Evolutionary conservation across 2,329 filamentous ascomycete species (phyloP).

Genomic region (Penicillium verrucosum): DNA sequence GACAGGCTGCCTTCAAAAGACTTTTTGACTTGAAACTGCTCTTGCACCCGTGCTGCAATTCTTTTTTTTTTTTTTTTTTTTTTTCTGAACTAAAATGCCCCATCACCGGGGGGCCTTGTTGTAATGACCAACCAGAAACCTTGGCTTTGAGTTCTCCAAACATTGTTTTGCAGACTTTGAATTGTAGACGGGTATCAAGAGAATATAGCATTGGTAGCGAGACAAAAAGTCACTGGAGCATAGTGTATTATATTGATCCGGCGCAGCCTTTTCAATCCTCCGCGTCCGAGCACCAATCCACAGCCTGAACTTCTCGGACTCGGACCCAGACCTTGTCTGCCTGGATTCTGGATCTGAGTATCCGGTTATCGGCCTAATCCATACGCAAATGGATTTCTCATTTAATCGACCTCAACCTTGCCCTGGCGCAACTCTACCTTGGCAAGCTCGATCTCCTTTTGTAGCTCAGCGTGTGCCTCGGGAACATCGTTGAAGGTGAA

Average conservation of each 20-base stretch:
- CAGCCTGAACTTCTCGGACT: background rate
- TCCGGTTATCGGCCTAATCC: background rate
- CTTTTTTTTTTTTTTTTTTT: too few species aligned
- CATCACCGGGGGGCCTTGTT: background rate
- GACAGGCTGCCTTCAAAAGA: background rate
- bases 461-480: constrained; percentile 82
- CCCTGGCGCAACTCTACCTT: constrained; percentile 42
- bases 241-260: constrained; percentile 10
- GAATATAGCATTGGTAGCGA: constrained; percentile 16
- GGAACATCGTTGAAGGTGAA: constrained; percentile 96
- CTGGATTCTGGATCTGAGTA: background rate
- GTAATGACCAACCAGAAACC: background rate
- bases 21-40: background rate
- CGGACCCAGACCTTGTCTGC: background rate
- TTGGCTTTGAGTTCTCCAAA: background rate
- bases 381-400: background rate
- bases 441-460: constrained; percentile 67
- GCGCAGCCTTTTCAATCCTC: background rate
- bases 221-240: constrained; percentile 8
- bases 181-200: constrained; percentile 19
- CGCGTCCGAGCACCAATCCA: constrained; percentile 4
- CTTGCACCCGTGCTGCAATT: background rate
- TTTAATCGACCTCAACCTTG: constrained; percentile 45
- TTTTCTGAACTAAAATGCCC: background rate
- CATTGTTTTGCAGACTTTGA: background rate